Conservation (phyloP, 2,329 filamentous ascomycete species). For the Scedosporium minutisporum region DNA sequence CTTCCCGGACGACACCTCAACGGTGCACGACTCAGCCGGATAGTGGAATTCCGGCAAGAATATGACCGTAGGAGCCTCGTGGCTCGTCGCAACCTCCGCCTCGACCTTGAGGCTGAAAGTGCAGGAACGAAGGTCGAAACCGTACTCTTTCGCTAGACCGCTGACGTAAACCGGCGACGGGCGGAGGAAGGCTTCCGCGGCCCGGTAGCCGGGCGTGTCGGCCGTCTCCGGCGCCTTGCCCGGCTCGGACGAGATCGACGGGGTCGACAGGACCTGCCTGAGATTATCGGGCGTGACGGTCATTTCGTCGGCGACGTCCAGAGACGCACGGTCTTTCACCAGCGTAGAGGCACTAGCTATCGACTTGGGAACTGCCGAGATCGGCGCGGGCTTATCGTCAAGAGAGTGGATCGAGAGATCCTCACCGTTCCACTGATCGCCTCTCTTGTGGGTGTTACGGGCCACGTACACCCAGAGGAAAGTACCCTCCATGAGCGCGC, state of each 20-base stretch:
- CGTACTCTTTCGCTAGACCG: slow-evolving; percentile 60
- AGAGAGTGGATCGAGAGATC: slow-evolving; percentile 83
- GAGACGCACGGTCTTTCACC: slow-evolving; percentile 9
- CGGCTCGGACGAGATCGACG: slow-evolving; percentile 52
- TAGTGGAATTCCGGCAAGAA: slow-evolving; percentile 92
- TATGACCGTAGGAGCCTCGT: slow-evolving; percentile 66
- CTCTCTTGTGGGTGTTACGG: slow-evolving; percentile 76
- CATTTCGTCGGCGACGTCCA: slow-evolving; percentile 39
- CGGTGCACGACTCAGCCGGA: slow-evolving; percentile 59
- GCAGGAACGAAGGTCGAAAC: slow-evolving; percentile 74
- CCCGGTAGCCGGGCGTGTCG: slow-evolving; percentile 67
- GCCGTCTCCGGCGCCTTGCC: slow-evolving; percentile 46
- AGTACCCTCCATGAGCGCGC: slow-evolving; percentile 72
- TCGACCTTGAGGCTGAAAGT: slow-evolving; percentile 64
- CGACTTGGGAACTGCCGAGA: slow-evolving; percentile 32
- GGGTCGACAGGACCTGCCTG: slow-evolving; percentile 59
- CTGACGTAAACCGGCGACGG: slow-evolving; percentile 69
- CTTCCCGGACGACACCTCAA: slow-evolving; percentile 75
- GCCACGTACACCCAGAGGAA: slow-evolving; percentile 81
- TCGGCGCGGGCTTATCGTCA: slow-evolving; percentile 61
- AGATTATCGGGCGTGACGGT: slow-evolving; percentile 68
- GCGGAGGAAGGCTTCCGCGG: slow-evolving; percentile 85
- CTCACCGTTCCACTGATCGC: slow-evolving; percentile 96
- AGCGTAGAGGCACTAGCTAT: slow-evolving; percentile 5
- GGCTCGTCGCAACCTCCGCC: slow-evolving; percentile 42